Base-by-base conservation (phyloP, 129 eudicot species). In the Cynara cardunculus region DNA sequence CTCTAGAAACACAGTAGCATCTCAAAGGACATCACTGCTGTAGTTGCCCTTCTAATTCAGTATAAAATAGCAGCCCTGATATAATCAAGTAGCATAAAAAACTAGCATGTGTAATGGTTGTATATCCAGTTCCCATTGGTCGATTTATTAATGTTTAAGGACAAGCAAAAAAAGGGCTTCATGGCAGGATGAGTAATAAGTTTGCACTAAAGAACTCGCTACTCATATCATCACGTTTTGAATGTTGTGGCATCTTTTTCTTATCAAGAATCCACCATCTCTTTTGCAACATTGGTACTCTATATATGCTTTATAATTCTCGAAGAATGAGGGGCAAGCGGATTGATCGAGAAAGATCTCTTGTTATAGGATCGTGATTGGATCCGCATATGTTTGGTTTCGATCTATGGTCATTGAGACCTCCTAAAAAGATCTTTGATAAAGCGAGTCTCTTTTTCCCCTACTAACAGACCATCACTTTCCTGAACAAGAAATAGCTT, bases 1-100 rank as follows among this genome's bases (percentile, higher is more conserved):
- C 14, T 73, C 16, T 18, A 74, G 26, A 14, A 26, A 16, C 78
- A 74, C 78, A 46, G 68, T 26, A 27, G 78, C 69, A 74, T 74
- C 78, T 49, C 78, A 74, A 49, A 49, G 39, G 25, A 27, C 26
- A 49, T 74, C 78, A 26, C 18, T 19, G 49, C 16, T 44, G 16
- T 44, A 46, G 78, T 46, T 46, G 9, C 35, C 35, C 37, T 46
- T 73, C 66, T 73, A 73, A 16, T 44, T 16, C 35, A 25, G 68
- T 49, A 74, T 18, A 22, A 74, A 26, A 39, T 10, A 13, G 18
- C 56, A 9, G 56, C 16, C 56, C 56, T 26, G 16, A 19, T 7
- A 18, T 74, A 74, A 49, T 61, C 19, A 46, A 61, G 18, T 34
- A 49, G 49, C 69, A 27, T 27, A 2, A 30, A 75, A 27, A 4